Conservation (phyloP, 2,329 filamentous ascomycete genomes). For the Thermoascus crustaceus region DNA sequence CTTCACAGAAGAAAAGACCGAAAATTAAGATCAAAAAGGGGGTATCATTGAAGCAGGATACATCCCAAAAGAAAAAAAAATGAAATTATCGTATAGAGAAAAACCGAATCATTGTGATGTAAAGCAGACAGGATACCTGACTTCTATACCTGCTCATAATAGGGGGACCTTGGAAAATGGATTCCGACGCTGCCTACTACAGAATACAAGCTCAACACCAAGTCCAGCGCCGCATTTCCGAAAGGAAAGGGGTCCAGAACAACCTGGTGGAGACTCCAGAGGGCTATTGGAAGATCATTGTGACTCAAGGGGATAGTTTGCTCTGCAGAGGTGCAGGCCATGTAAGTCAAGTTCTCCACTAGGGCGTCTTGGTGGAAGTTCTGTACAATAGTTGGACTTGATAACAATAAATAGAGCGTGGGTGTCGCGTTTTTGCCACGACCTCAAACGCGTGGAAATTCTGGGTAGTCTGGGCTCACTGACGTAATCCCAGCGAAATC, state of each 20-base stretch:
- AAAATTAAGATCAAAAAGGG: background rate
- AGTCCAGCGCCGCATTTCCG: conserved; percentile 2
- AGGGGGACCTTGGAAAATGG: conserved; percentile 3
- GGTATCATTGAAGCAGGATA: background rate
- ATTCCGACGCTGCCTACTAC: conserved; percentile 1
- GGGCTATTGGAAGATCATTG: background rate
- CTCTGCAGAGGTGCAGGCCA: too few relatives aligned
- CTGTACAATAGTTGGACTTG: too few relatives aligned
- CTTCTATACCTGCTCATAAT: background rate
- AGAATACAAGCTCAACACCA: background rate
- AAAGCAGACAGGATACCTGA: background rate
- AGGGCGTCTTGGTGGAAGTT: background rate
- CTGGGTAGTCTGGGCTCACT: too few relatives aligned
- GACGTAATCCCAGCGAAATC: too few relatives aligned
- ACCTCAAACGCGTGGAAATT: too few relatives aligned
- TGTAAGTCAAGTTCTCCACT: background rate
- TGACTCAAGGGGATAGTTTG: conserved; percentile 1
- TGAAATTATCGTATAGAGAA: too few relatives aligned
- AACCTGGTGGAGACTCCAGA: conserved; percentile 1
- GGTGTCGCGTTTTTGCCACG: too few relatives aligned
- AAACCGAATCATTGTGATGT: background rate
- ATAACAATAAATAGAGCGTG: too few relatives aligned
- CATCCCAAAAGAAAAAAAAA: too few relatives aligned
- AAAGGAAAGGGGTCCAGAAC: background rate
- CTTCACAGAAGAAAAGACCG: conserved; percentile 5